Base-by-base conservation (phyloP, 345 rosid genomes). In the Syzygium aromaticum region DNA sequence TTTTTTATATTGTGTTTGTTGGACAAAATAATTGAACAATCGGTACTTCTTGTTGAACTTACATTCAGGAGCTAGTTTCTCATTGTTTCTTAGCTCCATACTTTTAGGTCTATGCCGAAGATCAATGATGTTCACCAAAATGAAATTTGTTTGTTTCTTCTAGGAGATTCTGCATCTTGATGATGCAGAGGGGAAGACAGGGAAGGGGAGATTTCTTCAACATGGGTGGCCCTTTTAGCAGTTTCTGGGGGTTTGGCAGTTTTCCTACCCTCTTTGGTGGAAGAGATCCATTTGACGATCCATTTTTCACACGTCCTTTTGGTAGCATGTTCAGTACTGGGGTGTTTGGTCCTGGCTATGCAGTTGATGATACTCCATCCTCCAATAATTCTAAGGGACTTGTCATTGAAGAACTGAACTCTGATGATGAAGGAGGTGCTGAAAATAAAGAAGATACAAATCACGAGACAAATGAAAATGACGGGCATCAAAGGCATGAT, bases 281-380 rank as follows among this genome's bases (percentile, higher is more conserved):
- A 33, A 90, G 93, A 87, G 95, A 95, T 93, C 96, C 95, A 83
- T 97, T 96, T 87, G 94, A 96, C 85, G 96, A 96, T 52, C 96
- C 94, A 0, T 93, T 97, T 91, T 94, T 96, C 87, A 91, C 93
- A 84, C 93, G 88, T 43, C 94, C 98, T 3, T 90, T 91, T 84
- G 95, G 90, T 51, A 91, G 93, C 87, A 67, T 92, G 82, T 88
- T 89, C 11, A 90, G 89, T 57, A 53, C 91, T 27, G 83, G 78
- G 67, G 53, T 27, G 87, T 88, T 90, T 57, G 89, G 87, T 57
- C 89, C 86, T 73, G 80, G 80, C 80, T 19, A 73, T 84, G 49
- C 87, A 25, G 73, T 85, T 54, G 77, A 86, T n/a, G 86, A 92
- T 86, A 56, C 87, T 85, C 85, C 85, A 3, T 85, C 38, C 33